Conservation (phyloP, 306 rosid species). For the Rosa chinensis region DNA sequence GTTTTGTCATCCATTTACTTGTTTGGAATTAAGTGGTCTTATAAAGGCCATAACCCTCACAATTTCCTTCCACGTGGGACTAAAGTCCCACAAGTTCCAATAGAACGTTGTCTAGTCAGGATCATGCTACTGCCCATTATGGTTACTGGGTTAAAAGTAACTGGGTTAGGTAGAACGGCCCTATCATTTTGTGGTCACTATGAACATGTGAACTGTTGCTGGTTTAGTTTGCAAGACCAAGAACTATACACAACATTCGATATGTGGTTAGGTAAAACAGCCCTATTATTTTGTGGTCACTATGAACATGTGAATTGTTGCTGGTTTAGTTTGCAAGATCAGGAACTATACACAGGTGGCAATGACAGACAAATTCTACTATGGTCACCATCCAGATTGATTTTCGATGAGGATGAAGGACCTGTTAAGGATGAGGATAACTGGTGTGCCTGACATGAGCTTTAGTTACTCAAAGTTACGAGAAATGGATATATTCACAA, state of each 20-base stretch:
- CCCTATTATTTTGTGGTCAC: conserved; percentile 69
- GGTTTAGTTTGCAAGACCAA: no score
- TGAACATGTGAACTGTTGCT: no score
- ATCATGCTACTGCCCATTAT: conserved; percentile 94
- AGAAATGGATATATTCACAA: background rate
- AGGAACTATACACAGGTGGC: conserved; percentile 95
- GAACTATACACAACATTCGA: conserved; percentile 36
- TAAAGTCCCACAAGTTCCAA: no score
- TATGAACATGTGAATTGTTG: conserved; percentile 82
- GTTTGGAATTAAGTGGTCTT: no score
- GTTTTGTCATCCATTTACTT: no score
- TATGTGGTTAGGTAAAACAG: conserved; percentile 77
- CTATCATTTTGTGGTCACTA: no score
- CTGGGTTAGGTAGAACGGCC: conserved; percentile 57
- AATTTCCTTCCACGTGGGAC: no score
- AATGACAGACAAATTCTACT: conserved; percentile 87
- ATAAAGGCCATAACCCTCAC: no score
- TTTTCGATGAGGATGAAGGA: conserved; percentile 58
- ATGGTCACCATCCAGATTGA: conserved; percentile 70
- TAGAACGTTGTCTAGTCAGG: conserved; percentile 78
- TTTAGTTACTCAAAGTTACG: background rate
- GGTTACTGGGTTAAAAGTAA: conserved; percentile 95
- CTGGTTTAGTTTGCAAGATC: conserved; percentile 75
- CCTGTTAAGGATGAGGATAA: conserved; percentile 57
- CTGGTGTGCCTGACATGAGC: conserved; percentile 66